Conservation (phyloP, 305 asterid species). For the Vinca major region DNA sequence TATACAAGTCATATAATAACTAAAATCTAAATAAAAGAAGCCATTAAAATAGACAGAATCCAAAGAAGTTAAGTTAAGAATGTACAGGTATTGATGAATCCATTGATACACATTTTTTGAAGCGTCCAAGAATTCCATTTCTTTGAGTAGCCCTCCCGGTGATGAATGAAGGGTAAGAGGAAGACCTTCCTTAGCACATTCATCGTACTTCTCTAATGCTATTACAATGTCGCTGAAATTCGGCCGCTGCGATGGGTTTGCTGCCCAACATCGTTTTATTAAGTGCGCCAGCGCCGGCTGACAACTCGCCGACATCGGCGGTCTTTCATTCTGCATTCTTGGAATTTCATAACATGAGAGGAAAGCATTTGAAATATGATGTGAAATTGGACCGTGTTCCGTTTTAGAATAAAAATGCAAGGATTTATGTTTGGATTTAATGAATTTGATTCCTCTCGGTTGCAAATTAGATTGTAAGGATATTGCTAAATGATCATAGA, state of each 20-base stretch:
- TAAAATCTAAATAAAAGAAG: not conserved
- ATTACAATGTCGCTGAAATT: slow-evolving; percentile 64
- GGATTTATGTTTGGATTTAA: no score
- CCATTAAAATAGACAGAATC: no score
- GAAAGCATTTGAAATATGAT: no score
- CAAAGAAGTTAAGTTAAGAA: slow-evolving; percentile 27
- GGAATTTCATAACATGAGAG: no score
- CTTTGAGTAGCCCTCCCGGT: slow-evolving; percentile 29
- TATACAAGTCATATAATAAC: no score
- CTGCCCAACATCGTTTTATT: slow-evolving; percentile 79
- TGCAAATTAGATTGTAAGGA: no score
- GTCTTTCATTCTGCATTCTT: slow-evolving; percentile 65
- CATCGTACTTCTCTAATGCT: slow-evolving; percentile 63
- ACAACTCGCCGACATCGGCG: slow-evolving; percentile 78
- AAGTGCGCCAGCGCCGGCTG: slow-evolving; percentile 77
- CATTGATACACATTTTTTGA: slow-evolving; percentile 50
- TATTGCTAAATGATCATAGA: no score
- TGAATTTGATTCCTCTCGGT: no score
- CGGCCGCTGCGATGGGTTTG: slow-evolving; percentile 70
- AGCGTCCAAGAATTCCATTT: slow-evolving; percentile 54
- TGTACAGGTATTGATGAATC: slow-evolving; percentile 46
- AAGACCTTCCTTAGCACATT: slow-evolving; percentile 68
- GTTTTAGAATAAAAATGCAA: no score
- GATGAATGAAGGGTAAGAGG: slow-evolving; percentile 55
- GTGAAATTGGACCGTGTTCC: no score